Percentiles rank a stretch among this genome's conserved stretches.
Conservation (phyloP, 176 grass and related monocot genomes). For the Alloteropsis semialata region DNA sequence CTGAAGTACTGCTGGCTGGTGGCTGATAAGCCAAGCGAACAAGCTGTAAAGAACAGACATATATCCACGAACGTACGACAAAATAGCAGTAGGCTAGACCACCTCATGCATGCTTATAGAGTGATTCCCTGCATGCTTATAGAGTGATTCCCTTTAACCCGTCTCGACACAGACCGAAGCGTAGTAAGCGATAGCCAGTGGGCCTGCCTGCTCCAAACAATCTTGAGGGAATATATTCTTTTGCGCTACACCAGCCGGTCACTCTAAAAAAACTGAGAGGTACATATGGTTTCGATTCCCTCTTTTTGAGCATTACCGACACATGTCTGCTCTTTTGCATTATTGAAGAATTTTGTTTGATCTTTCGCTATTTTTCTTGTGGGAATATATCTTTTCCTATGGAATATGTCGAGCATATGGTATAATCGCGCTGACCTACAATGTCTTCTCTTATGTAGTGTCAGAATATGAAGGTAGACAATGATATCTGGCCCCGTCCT, state of each 20-base stretch:
- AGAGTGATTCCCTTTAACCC: background rate
- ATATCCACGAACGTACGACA: background rate
- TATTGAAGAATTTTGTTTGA: background rate
- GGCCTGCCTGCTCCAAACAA: background rate
- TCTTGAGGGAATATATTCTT: conserved; percentile 28
- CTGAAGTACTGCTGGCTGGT: no score
- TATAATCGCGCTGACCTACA: background rate
- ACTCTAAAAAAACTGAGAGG: background rate
- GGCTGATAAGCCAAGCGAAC: no score
- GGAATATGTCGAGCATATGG: background rate
- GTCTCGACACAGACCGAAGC: background rate
- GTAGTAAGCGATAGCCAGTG: background rate
- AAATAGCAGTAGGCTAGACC: background rate
- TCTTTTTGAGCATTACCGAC: background rate
- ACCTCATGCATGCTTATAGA: no score
- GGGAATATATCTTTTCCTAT: background rate
- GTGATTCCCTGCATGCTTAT: background rate
- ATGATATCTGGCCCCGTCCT: background rate
- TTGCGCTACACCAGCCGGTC: background rate
- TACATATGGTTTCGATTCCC: background rate
- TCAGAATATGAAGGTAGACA: background rate
- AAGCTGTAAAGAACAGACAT: no score
- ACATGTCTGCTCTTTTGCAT: background rate
- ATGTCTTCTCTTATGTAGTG: background rate
- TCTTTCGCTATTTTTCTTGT: background rate